Base-by-base conservation (phyloP, 176 grass and related monocot species). In the Oryza glumipatula region DNA sequence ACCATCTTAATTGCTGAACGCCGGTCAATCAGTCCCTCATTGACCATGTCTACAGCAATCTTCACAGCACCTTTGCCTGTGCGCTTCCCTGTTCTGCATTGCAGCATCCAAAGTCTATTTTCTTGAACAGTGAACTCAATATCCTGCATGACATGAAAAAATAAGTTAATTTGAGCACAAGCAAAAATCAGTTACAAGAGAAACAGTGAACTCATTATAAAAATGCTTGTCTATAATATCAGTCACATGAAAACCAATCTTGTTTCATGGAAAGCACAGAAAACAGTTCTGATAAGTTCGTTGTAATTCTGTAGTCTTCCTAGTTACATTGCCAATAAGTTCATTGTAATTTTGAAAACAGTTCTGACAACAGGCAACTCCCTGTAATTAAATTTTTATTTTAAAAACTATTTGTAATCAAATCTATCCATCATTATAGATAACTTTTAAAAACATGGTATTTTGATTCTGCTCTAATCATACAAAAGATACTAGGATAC, bases 41-140 rank as follows among this genome's bases (percentile, higher is more conserved):
- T 81, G 56, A 96, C 94, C 88, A 99, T 87, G 85, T 99, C 97
- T 19, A 96, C 97, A 12, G 97, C 97, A 82, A 99, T 99, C 84
- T 89, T 92, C 6, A 99, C 90, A 54, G 97, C 97, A 3, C 93
- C 91, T 84, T 88, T 73, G 11, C 97, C 97, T 5, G 97, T 99
- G 41, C 97, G 89, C 73, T 99, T 99, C 17, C 97, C 97, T 21
- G 58, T 13, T 84, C 97, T 96, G 79, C 97, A 99, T 69, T 99
- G 97, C 22, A 99, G 92, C 97, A 99, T 99, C 97, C 97, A 99
- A 10, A 99, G 86, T 76, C 97, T 99, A 54, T 92, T 99, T 78
- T 99, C 94, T 74, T 99, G 97, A 68, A 99, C 97, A 39, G 97
- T 99, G 5, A 96, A 96, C 54, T 99, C 97, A 54, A 99, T 99